Percentiles rank a stretch among this genome's conserved stretches.
Conservation (phyloP, 192 early-diverging fungal species). For the Backusella tarrabulga region DNA sequence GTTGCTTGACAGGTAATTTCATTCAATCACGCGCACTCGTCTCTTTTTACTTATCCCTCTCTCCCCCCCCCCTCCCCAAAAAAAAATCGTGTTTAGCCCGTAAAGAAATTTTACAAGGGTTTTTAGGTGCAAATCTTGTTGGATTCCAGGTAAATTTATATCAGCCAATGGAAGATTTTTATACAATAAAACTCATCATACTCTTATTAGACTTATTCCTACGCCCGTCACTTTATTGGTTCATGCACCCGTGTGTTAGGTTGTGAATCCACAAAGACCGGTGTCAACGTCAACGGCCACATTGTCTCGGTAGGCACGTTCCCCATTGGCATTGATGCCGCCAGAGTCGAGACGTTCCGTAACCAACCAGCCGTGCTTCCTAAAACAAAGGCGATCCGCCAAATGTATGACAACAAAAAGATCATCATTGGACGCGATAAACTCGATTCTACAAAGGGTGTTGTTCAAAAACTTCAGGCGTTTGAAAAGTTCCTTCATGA, state of each 20-base stretch:
- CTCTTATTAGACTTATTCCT: slow-evolving; percentile 73
- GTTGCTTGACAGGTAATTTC: slow-evolving; percentile 71
- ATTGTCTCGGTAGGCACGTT: slow-evolving; percentile 87
- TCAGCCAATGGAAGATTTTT: not conserved
- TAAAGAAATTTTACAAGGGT: slow-evolving; percentile 80
- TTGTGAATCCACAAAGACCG: slow-evolving; percentile 88
- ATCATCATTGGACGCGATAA: slow-evolving; percentile 97
- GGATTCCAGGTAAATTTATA: slow-evolving; percentile 76
- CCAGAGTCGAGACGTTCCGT: slow-evolving; percentile 63
- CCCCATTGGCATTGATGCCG: slow-evolving; percentile 96
- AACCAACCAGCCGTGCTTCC: slow-evolving; percentile 64
- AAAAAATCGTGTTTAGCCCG: slow-evolving; percentile 47
- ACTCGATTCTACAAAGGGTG: slow-evolving; percentile 91
- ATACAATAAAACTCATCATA: not conserved
- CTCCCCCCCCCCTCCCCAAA: too few species aligned
- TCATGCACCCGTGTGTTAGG: slow-evolving; percentile 92
- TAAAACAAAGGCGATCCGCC: slow-evolving; percentile 79
- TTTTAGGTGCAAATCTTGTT: slow-evolving; percentile 88
- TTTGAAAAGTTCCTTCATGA: slow-evolving; percentile 89
- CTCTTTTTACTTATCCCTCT: too few species aligned
- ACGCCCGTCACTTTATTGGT: slow-evolving; percentile 90
- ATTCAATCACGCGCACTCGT: too few species aligned
- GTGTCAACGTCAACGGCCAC: slow-evolving; percentile 83
- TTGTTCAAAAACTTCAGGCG: slow-evolving; percentile 91
- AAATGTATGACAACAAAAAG: slow-evolving; percentile 86